Conservation (phyloP, 2,329 filamentous ascomycete species). For the Torrubiellomyces zombiae region DNA sequence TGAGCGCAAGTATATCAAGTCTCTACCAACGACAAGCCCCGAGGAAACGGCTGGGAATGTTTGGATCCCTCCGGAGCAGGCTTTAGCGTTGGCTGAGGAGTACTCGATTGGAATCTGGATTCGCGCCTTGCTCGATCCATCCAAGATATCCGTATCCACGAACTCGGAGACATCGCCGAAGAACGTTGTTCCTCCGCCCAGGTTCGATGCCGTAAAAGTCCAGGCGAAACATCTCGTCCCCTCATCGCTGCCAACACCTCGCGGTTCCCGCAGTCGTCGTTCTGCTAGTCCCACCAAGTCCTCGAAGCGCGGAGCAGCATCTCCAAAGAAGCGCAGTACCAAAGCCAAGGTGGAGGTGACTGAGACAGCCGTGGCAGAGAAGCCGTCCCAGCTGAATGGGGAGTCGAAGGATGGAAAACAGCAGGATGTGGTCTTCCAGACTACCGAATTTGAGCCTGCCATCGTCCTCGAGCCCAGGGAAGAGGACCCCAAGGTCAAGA, state of each 20-base stretch:
- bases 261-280: slow-evolving; percentile 33
- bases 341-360: slow-evolving; percentile 25
- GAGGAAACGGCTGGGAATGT: slow-evolving; percentile 95
- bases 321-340: slow-evolving; percentile 36
- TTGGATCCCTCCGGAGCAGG: slow-evolving; percentile 77
- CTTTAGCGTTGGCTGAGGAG: slow-evolving; percentile 68
- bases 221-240: slow-evolving; percentile 30
- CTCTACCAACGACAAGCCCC: slow-evolving; percentile 58
- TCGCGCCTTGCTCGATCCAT: slow-evolving; percentile 75
- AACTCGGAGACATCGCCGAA: slow-evolving; percentile 53
- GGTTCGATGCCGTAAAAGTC: slow-evolving; percentile 42
- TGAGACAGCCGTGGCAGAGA: slow-evolving; percentile 13
- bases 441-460: slow-evolving; percentile 31
- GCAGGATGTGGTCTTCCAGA: slow-evolving; percentile 24
- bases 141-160: slow-evolving; percentile 49
- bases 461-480: slow-evolving; percentile 33
- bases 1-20: slow-evolving; percentile 75
- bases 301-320: slow-evolving; percentile 28
- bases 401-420: slow-evolving; percentile 14
- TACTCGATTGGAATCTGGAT: slow-evolving; percentile 82
- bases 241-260: slow-evolving; percentile 26
- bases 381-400: slow-evolving; percentile 13
- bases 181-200: slow-evolving; percentile 66
- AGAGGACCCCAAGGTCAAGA: slow-evolving; percentile 45
- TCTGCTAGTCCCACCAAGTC: slow-evolving; percentile 41